These are phyloP conservation scores for Chrysanthemum seticuspe DNA, from an alignment of 129 eudicot species.

Conservation along the genomic window DNA sequence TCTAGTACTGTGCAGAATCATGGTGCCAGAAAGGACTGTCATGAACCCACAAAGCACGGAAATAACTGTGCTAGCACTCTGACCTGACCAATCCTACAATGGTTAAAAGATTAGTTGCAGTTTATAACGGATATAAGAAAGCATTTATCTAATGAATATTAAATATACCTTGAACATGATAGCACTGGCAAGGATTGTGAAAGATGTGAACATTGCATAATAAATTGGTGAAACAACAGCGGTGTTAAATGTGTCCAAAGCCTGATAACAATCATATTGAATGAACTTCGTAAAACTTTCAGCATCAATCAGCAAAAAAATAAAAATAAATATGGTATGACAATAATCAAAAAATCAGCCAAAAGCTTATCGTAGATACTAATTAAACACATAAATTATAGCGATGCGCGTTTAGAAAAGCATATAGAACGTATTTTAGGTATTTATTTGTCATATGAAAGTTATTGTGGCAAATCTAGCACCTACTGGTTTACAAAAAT, in stretches of 20 bases:
- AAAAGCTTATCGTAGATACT: neutral
- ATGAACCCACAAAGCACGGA: constrained; percentile 91
- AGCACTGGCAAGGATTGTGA: constrained; percentile 78
- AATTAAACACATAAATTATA: neutral
- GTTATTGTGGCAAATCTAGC: no score
- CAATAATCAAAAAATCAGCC: neutral
- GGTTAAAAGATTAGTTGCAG: neutral
- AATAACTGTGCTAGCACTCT: constrained; percentile 69
- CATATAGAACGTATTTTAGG: neutral
- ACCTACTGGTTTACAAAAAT: neutral
- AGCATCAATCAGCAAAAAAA: constrained; percentile 3
- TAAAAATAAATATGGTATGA: neutral
- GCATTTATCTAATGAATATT: neutral
- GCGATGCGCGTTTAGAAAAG: neutral
- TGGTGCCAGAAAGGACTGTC: constrained; percentile 86
- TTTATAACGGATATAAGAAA: constrained; percentile 3
- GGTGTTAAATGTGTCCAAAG: constrained; percentile 73
- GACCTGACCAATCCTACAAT: constrained; percentile 89
- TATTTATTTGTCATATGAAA: neutral
- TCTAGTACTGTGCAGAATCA: constrained; percentile 83
- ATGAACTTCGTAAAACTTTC: neutral
- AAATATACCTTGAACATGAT: constrained; percentile 72
- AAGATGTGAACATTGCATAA: constrained; percentile 76
- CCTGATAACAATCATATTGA: constrained; percentile 40
- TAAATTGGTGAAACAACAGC: constrained; percentile 79